Conservation (phyloP, 2,329 filamentous ascomycete species). For the Emergomyces pasteurianus region DNA sequence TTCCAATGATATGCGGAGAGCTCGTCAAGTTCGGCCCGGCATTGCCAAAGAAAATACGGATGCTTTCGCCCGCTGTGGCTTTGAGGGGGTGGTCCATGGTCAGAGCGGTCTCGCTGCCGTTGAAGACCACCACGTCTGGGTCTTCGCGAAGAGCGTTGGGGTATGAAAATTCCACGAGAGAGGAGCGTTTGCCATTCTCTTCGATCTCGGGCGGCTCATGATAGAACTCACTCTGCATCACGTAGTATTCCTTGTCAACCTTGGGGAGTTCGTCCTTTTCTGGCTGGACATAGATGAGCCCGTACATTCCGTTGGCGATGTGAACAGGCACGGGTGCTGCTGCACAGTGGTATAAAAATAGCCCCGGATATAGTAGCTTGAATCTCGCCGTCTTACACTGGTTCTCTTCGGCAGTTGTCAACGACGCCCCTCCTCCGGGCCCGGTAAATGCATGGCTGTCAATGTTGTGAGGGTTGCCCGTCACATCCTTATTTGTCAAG, state of each 20-base stretch:
- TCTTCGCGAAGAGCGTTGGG: constrained; percentile 23
- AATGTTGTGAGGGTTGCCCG: constrained; percentile 27
- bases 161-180: constrained; percentile 25
- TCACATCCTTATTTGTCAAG: constrained; percentile 22
- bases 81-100: constrained; percentile 22
- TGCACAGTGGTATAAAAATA: constrained; percentile 26
- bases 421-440: constrained; percentile 22
- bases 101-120: constrained; percentile 22
- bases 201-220: constrained; percentile 24
- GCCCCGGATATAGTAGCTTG: constrained; percentile 19
- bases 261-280: constrained; percentile 18
- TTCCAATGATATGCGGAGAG: constrained; percentile 23
- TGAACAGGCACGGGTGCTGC: constrained; percentile 26
- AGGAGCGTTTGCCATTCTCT: constrained; percentile 20
- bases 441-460: constrained; percentile 26
- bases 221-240: constrained; percentile 29
- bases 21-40: constrained; percentile 25
- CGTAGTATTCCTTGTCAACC: constrained; percentile 26
- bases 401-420: constrained; percentile 23
- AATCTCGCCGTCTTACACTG: constrained; percentile 23
- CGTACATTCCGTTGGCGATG: constrained; percentile 29
- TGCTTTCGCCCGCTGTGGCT: constrained; percentile 17
- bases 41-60: constrained; percentile 27
- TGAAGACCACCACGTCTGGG: constrained; percentile 22
- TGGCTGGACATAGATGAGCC: constrained; percentile 26